Base-by-base conservation (phyloP, 805 yeast genomes). In the Pichia exigua region DNA sequence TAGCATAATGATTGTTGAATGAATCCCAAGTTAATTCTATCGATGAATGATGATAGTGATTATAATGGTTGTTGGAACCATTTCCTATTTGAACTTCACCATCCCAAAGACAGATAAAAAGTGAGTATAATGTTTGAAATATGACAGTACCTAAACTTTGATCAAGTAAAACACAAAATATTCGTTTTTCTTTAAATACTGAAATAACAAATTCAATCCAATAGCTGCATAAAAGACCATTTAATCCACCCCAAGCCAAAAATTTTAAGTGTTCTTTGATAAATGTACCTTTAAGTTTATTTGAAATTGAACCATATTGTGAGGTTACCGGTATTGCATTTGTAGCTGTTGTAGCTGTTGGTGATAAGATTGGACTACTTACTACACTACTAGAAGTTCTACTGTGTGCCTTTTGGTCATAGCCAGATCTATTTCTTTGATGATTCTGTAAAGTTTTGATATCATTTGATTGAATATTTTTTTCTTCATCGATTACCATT, bases 61-160 rank as follows among this genome's bases (percentile, higher is more conserved):
- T 17, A 41, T 41, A 17, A 22, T 41, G 7, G 15, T 12, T 41
- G n/a, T 13, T 12, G 13, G 28, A 20, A 2, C 13, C 22, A 8
- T 15, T 22, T 15, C 22, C 42, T 20, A 48, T 39, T 40, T 50
- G 51, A 13, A 64, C 74, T 47, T 63, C 69, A 38, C 73, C 68
- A 52, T 82, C 87, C 87, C 87, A 82, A 12, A 78, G 57, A 42
- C 77, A 70, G 53, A 73, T 75, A 52, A 73, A 73, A 2, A 75
- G 58, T 46, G 74, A 70, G 60, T 79, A 82, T 2, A 74, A 52
- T 28, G 77, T 61, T 59, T 82, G 87, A 61, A 80, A 82, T 18
- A 62, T 54, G 0, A 83, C 78, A 0, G 79, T 74, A 0, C 86
- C 87, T 1, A 79, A 55, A 1, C 70, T 52, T 61, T 82, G 87